Conservation (phyloP, 352 stramenopile genomes). For the Globisporangium carolinianum region DNA sequence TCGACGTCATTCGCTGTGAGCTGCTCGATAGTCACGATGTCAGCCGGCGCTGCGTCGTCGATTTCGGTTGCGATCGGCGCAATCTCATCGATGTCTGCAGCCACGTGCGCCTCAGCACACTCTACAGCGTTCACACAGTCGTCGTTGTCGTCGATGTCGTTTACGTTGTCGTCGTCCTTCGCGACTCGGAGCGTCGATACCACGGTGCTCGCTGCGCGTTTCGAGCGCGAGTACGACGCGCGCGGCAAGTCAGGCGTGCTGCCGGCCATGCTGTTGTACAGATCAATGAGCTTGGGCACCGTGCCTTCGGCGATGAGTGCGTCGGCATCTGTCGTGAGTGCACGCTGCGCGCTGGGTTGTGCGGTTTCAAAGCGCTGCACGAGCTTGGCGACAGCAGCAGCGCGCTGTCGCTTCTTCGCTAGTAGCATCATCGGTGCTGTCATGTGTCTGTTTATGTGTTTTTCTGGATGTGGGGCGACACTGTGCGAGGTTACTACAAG, state of each 20-base stretch:
- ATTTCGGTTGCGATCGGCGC: too few relatives aligned
- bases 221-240: constrained; percentile 6
- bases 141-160: background rate
- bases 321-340: background rate
- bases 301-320: constrained; percentile 7
- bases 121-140: too few relatives aligned
- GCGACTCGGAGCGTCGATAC: background rate
- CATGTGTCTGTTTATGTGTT: background rate
- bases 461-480: background rate
- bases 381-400: constrained; percentile 2
- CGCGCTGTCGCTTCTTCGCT: constrained; percentile 1
- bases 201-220: background rate
- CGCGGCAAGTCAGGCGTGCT: constrained; percentile 11
- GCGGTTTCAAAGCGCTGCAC: constrained; percentile 10
- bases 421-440: background rate
- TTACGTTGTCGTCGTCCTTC: background rate
- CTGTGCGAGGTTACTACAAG: background rate
- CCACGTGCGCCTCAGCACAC: too few relatives aligned
- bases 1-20: too few relatives aligned
- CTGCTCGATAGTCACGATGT: background rate
- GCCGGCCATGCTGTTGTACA: constrained; percentile 11
- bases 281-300: constrained; percentile 7
- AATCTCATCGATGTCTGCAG: background rate
- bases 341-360: background rate
- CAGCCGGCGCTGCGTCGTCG: background rate